These are phyloP conservation scores for Cerioporus squamosus DNA, from an alignment of 1,284 basidiomycete species.

Conservation along the genomic window DNA sequence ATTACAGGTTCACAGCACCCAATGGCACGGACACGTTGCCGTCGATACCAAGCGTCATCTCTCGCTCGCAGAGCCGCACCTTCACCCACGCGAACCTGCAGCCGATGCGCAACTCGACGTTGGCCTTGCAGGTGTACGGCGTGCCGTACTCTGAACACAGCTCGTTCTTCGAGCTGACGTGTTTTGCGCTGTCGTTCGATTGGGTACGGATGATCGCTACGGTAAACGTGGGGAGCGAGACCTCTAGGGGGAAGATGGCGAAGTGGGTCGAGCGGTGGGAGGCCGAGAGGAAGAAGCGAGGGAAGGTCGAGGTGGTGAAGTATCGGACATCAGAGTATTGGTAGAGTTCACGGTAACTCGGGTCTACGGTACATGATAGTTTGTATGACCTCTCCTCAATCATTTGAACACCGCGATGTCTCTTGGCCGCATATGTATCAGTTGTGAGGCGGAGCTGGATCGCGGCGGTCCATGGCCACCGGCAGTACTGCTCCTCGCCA, in stretches of 20 bases:
- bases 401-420: too few relatives aligned
- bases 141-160: conserved; percentile 98
- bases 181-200: conserved; percentile 85
- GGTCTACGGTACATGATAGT: neutral
- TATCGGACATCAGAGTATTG: conserved; percentile 72
- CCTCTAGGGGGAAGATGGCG: conserved; percentile 81
- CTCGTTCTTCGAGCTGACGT: conserved; percentile 92
- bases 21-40: conserved; percentile 67
- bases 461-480: too few relatives aligned
- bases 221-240: conserved; percentile 89
- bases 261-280: conserved; percentile 90
- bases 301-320: conserved; percentile 56
- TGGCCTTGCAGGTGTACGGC: conserved; percentile 76
- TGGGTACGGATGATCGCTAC: conserved; percentile 93
- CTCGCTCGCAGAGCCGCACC: conserved; percentile 62
- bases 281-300: conserved; percentile 70
- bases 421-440: too few relatives aligned
- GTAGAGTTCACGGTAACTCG: conserved; percentile 39
- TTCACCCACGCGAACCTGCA: conserved; percentile 75
- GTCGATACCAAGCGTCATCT: conserved; percentile 68
- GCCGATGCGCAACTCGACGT: conserved; percentile 74
- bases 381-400: too few relatives aligned
- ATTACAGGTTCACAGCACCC: conserved; percentile 71
- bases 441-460: too few relatives aligned
- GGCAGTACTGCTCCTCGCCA: too few relatives aligned